Evolutionary conservation across 768 basidiomycete genomes (phyloP), one percentile per base, ranked within the genome.

Genomic region (Russula griseocarnosa): DNA sequence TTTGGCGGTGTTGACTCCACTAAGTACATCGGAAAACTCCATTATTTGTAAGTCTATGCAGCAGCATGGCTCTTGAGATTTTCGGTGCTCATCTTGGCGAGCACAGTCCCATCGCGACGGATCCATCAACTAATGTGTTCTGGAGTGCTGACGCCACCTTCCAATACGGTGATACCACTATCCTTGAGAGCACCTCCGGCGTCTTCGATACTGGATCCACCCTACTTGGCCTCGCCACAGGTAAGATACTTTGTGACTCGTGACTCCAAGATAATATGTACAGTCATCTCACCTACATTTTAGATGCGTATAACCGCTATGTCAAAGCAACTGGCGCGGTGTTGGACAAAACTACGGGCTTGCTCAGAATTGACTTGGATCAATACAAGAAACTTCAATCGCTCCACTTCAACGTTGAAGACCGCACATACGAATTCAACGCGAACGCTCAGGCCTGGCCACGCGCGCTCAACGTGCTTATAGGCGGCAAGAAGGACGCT

Each of bases 401-500:
- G 65, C 67, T 77, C 60, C 69, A 71, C 73, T 75, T 76, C 68
- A 69, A 64, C 46, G 73, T 74, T 44, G 72, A 70, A 54, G 70
- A 71, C 58, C 70, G 69, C 22, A 55, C 74, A 18, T 82, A 76
- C 62, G 68, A 72, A 40, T 68, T 82, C 55, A 80, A 76, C 0
- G 75, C 78, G 44, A 78, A 82, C 63, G 79, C 73, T 4, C 77
- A 79, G 63, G 73, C 75, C 22, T 78, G 78, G 77, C 78, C 76
- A 5, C 72, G 74, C 40, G 54, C 76, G 16, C 76, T 83, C 49
- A 82, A 81, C 73, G 72, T 74, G 5, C 72, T 73, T 58, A 75
- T 82, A 42, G 79, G 81, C 26, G 80, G 81, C 42, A 71, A 62
- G 10, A 47, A 69, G 0, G 49, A 66, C 63, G 55, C 63, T 62